These are phyloP conservation scores for Solanum etuberosum DNA, from an alignment of 257 asterid genomes.

Conservation along the genomic window DNA sequence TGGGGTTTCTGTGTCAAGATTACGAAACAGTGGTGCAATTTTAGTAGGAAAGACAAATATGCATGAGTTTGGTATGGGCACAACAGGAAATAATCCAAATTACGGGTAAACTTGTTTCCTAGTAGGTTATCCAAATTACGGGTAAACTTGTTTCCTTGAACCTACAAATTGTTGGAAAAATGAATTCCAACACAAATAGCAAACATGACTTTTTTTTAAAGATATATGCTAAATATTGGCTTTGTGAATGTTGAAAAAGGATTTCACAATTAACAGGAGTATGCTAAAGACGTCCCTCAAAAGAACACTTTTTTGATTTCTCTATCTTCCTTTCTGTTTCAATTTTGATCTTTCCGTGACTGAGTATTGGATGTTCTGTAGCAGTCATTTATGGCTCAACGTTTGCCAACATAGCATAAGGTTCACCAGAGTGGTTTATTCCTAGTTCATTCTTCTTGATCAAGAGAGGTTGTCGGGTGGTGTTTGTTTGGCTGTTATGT, in stretches of 20 bases:
- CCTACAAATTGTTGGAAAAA: background rate
- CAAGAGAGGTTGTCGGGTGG: background rate
- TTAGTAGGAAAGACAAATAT: conserved; percentile 96
- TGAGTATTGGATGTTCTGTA: background rate
- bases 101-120: conserved; percentile 46
- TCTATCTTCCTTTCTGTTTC: background rate
- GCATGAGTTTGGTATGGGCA: conserved; percentile 97
- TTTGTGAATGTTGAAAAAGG: background rate
- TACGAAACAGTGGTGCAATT: conserved; percentile 81
- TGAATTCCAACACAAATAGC: background rate
- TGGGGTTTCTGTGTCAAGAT: conserved; percentile 59
- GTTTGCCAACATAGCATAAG: background rate
- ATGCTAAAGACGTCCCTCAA: background rate
- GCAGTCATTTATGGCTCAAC: background rate
- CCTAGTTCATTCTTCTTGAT: background rate
- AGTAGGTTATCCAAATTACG: conserved; percentile 49
- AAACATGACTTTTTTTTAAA: background rate
- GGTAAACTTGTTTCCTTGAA: conserved; percentile 32
- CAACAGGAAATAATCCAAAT: conserved; percentile 93
- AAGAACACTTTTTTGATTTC: background rate
- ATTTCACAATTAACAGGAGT: background rate
- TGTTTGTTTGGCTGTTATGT: background rate
- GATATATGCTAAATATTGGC: background rate
- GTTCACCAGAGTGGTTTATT: background rate
- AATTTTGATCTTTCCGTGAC: background rate